Percentiles rank a stretch among this genome's conserved stretches.
Evolutionary conservation across 495 filamentous ascomycete species (phyloP).

Genomic region (Pyronema omphalodes): DNA sequence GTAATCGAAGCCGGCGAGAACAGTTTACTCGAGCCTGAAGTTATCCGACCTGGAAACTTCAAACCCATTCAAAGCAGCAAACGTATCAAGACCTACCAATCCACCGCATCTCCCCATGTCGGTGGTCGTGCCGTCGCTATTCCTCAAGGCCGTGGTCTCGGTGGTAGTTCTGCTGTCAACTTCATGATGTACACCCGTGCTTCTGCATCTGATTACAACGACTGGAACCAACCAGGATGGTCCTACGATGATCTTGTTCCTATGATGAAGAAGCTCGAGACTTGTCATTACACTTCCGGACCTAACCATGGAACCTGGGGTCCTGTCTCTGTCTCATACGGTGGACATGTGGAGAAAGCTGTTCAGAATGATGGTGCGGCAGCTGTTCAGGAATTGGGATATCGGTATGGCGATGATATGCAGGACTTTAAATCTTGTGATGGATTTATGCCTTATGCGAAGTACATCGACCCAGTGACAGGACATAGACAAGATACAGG

Average conservation of each 20-base stretch:
- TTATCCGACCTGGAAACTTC: slow-evolving; percentile 28
- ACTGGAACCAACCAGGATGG: slow-evolving; percentile 37
- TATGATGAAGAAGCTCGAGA: slow-evolving; percentile 36
- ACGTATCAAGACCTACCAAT: slow-evolving; percentile 2
- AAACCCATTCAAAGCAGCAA: slow-evolving; percentile 8
- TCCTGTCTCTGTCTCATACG: slow-evolving; percentile 32
- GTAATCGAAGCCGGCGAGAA: slow-evolving; percentile 33
- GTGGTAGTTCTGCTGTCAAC: slow-evolving; percentile 43
- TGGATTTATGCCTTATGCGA: slow-evolving; percentile 23
- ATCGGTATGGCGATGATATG: slow-evolving; percentile 28
- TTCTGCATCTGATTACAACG: slow-evolving; percentile 30
- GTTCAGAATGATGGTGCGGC: slow-evolving; percentile 10
- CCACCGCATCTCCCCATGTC: slow-evolving; percentile 27
- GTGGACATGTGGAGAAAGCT: slow-evolving; percentile 27
- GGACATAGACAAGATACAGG: slow-evolving; percentile 26
- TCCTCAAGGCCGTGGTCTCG: slow-evolving; percentile 35
- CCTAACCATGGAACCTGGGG: slow-evolving; percentile 32
- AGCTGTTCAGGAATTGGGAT: slow-evolving; percentile 29
- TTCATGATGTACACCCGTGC: slow-evolving; percentile 29
- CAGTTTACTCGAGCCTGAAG: slow-evolving; percentile 30
- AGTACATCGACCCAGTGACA: slow-evolving; percentile 24
- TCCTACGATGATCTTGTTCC: slow-evolving; percentile 33
- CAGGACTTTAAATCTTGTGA: slow-evolving; percentile 28
- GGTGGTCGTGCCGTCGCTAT: slow-evolving; percentile 32
- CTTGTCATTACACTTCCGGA: slow-evolving; percentile 4